Percentiles rank a stretch among this genome's conserved stretches.
Evolutionary conservation across 306 rosid species (phyloP).

Genomic region (Begonia fuchsioides): DNA sequence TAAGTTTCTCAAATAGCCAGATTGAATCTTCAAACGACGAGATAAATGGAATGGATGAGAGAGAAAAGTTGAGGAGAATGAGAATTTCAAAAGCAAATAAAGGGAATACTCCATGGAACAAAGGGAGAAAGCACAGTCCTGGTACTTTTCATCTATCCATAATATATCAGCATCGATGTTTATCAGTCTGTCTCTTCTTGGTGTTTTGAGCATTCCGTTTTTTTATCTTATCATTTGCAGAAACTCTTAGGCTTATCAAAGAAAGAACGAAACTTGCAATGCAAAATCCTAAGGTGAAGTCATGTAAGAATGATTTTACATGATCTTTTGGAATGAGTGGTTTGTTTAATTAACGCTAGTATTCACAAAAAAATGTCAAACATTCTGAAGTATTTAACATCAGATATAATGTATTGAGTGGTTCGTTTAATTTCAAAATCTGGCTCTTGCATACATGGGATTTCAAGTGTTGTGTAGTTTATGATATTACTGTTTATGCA

Average conservation of each 20-base stretch:
- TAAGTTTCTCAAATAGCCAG: constrained; percentile 6
- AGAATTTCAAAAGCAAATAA: constrained; percentile 87
- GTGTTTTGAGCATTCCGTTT: constrained; percentile 6
- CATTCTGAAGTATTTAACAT: too few species aligned
- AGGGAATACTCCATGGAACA: constrained; percentile 89
- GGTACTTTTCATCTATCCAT: constrained; percentile 22
- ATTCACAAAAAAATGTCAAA: too few species aligned
- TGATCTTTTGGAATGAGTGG: constrained; percentile 15
- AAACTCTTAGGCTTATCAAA: constrained; percentile 66
- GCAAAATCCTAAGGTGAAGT: constrained; percentile 99
- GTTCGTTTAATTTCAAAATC: too few species aligned
- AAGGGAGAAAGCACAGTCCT: constrained; percentile 80
- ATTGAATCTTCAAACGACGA: constrained; percentile 19
- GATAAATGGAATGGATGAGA: constrained; percentile 31
- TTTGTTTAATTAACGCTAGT: too few species aligned
- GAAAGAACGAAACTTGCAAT: constrained; percentile 91
- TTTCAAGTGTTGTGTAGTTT: too few species aligned
- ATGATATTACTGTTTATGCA: too few species aligned
- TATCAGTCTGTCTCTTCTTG: neutral
- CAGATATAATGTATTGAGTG: too few species aligned
- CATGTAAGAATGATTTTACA: constrained; percentile 69
- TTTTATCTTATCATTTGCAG: constrained; percentile 25
- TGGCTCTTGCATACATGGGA: too few species aligned
- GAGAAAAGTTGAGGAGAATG: constrained; percentile 60
- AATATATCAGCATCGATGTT: constrained; percentile 1